Conservation (phyloP, 1,284 basidiomycete species). For the Schizopora paradoxa region DNA sequence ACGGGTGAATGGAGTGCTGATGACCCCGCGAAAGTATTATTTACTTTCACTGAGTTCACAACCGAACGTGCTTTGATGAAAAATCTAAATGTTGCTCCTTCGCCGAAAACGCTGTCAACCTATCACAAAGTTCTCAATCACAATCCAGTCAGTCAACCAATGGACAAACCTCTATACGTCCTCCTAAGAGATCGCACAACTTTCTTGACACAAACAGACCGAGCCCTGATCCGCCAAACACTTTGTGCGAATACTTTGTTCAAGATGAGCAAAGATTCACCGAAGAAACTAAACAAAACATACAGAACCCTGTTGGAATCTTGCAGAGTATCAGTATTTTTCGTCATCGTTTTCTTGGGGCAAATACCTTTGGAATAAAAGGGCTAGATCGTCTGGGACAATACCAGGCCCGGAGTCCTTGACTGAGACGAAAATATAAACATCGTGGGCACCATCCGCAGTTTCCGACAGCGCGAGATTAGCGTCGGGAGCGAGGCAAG, state of each 20-base stretch:
- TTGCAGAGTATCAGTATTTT: conserved; percentile 4
- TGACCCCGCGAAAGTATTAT: too few species aligned
- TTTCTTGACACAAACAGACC: conserved; percentile 26
- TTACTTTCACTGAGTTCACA: not conserved
- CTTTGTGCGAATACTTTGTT: conserved; percentile 24
- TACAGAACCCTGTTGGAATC: conserved; percentile 25
- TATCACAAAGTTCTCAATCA: conserved; percentile 1
- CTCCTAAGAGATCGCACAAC: conserved; percentile 26
- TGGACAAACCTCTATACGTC: conserved; percentile 24
- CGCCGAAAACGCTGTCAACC: conserved; percentile 22
- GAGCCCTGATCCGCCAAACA: conserved; percentile 27
- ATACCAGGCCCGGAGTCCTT: conserved; percentile 25
- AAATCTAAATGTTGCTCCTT: conserved; percentile 27
- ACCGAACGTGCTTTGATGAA: conserved; percentile 20
- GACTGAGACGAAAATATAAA: conserved; percentile 24
- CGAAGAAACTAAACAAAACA: conserved; percentile 10
- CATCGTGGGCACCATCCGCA: conserved; percentile 11
- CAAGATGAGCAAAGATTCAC: conserved; percentile 6
- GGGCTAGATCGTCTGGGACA: conserved; percentile 22
- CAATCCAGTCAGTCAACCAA: not conserved
- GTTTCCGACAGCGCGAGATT: conserved; percentile 12
- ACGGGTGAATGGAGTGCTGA: too few species aligned
- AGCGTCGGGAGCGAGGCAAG: conserved; percentile 19
- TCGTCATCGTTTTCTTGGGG: too few species aligned
- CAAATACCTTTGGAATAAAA: conserved; percentile 22